Evolutionary conservation across 371 early-diverging fungal species (phyloP).

Genomic region (Syncephalastrum sp.): DNA sequence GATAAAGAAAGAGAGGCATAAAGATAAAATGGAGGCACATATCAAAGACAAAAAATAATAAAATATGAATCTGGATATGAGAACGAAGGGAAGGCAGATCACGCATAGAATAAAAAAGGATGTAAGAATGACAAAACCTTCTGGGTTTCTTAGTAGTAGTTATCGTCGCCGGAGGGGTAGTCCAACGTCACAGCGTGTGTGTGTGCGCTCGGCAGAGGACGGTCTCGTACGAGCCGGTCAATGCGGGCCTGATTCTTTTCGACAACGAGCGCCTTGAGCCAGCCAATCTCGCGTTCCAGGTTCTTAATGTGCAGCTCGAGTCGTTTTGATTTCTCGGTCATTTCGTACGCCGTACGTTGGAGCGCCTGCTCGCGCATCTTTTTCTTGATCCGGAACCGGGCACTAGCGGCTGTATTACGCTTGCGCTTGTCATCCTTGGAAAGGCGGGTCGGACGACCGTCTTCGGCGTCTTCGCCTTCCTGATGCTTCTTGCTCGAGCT

Average conservation of each 20-base stretch:
- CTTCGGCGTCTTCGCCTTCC: conserved; percentile 2
- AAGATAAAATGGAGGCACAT: too few relatives aligned
- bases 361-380: conserved; percentile 85
- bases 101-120: too few relatives aligned
- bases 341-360: conserved; percentile 78
- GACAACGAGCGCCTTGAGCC: conserved; percentile 82
- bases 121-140: too few relatives aligned
- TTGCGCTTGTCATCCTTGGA: conserved; percentile 83
- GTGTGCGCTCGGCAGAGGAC: conserved; percentile 9
- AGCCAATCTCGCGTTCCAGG: conserved; percentile 86
- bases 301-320: conserved; percentile 77
- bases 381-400: conserved; percentile 95
- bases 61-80: too few relatives aligned
- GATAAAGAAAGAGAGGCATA: too few relatives aligned
- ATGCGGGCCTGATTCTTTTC: conserved; percentile 63
- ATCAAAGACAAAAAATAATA: too few relatives aligned
- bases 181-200: too few relatives aligned
- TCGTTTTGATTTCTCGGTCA: conserved; percentile 71
- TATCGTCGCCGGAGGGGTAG: too few relatives aligned
- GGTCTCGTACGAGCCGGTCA: conserved; percentile 23
- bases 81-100: too few relatives aligned
- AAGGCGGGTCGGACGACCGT: conserved; percentile 7
- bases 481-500: not conserved
- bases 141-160: too few relatives aligned
- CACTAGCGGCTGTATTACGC: conserved; percentile 94